A percentile compares a stretch with the other conserved stretches of the same genome.
Evolutionary conservation across 1,139 yeast genomes (phyloP).

Genomic region (Lodderomyces elongisporus): DNA sequence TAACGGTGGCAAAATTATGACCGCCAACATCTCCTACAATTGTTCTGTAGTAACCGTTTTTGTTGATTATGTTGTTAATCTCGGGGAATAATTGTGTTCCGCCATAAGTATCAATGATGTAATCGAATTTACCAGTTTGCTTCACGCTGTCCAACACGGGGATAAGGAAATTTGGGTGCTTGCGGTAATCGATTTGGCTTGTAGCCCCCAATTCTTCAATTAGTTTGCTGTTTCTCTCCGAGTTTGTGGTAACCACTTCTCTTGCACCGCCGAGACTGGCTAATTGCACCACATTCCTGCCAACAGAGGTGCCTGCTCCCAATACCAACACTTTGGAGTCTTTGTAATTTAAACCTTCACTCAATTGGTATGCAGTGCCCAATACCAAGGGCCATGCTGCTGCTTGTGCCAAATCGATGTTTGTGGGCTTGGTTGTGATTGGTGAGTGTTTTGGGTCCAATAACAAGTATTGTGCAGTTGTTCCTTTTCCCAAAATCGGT

Average conservation of each 20-base stretch:
- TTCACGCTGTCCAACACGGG: slow-evolving; percentile 24
- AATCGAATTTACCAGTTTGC: slow-evolving; percentile 23
- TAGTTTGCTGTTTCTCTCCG: slow-evolving; percentile 28
- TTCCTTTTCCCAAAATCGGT: slow-evolving; percentile 45
- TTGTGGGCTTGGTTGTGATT: slow-evolving; percentile 43
- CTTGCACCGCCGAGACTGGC: slow-evolving; percentile 45
- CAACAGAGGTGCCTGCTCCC: slow-evolving; percentile 77
- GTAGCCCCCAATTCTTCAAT: slow-evolving; percentile 51
- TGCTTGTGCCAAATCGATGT: slow-evolving; percentile 48
- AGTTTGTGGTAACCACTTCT: slow-evolving; percentile 42
- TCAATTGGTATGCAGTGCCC: slow-evolving; percentile 50
- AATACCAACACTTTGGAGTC: slow-evolving; percentile 45
- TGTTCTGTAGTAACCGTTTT: slow-evolving; percentile 43
- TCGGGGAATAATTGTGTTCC: slow-evolving; percentile 19
- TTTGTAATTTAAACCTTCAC: slow-evolving; percentile 18
- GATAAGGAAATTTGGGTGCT: slow-evolving; percentile 16
- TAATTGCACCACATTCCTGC: slow-evolving; percentile 54
- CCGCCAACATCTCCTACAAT: slow-evolving; percentile 35
- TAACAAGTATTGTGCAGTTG: slow-evolving; percentile 38
- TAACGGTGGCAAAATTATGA: slow-evolving; percentile 5
- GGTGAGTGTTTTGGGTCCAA: slow-evolving; percentile 40
- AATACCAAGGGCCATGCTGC: slow-evolving; percentile 54
- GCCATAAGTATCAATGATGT: slow-evolving; percentile 30
- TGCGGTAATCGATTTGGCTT: slow-evolving; percentile 46
- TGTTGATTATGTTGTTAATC: slow-evolving; percentile 25